Conservation (phyloP, 257 asterid genomes). For the Nemophila menziesii region DNA sequence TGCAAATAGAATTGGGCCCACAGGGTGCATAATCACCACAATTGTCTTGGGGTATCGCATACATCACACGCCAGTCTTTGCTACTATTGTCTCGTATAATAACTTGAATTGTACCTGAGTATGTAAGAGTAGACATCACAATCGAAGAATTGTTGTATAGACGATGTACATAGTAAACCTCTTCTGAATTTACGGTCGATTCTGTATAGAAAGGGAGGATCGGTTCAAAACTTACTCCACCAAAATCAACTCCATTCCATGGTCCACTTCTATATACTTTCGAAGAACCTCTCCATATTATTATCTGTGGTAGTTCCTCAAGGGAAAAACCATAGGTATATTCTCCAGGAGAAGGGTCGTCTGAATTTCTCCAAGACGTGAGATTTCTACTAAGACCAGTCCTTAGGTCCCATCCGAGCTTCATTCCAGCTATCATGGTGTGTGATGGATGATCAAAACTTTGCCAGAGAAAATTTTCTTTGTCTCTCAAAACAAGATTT, state of each 20-base stretch:
- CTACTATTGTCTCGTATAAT: neutral
- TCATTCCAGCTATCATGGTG: no score
- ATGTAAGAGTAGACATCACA: neutral
- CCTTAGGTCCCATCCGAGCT: no score
- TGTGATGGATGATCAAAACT: no score
- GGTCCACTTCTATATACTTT: no score
- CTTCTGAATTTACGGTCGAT: conserved; percentile 19
- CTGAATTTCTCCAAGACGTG: no score
- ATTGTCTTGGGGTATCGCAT: conserved; percentile 13
- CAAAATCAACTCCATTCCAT: no score
- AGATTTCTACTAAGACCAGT: no score
- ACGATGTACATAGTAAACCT: conserved; percentile 17
- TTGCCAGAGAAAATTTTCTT: neutral
- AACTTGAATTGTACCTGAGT: neutral
- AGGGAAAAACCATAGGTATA: no score
- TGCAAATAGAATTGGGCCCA: conserved; percentile 26
- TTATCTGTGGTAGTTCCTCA: neutral
- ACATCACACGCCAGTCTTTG: neutral
- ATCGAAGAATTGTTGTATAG: neutral
- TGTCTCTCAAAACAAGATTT: no score
- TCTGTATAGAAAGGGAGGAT: conserved; percentile 20
- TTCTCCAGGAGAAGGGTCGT: no score
- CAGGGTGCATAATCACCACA: conserved; percentile 30
- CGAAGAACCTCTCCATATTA: neutral
- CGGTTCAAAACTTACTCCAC: conserved; percentile 49